Evolutionary conservation across 805 yeast species (phyloP).

Genomic region (Ogataea methanolica): DNA sequence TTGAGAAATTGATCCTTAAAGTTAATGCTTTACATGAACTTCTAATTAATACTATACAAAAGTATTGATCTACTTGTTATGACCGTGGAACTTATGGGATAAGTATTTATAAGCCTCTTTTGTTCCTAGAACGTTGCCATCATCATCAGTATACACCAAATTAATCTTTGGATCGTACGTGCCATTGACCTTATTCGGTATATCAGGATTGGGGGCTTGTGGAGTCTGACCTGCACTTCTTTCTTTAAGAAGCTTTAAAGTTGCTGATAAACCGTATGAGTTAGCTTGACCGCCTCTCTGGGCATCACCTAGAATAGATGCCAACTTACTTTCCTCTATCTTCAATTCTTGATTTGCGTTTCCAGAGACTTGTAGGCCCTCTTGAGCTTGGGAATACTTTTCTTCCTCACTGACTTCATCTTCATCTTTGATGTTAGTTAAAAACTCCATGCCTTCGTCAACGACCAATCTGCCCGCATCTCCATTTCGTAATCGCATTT

Average conservation of each 20-base stretch:
- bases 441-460: conserved; percentile 35
- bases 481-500: not conserved
- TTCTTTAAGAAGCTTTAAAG: conserved; percentile 29
- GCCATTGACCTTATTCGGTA: conserved; percentile 1
- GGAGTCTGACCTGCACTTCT: not conserved
- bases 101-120: conserved; percentile 75
- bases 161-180: conserved; percentile 45
- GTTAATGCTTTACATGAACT: not conserved
- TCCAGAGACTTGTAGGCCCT: too few relatives aligned
- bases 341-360: too few relatives aligned
- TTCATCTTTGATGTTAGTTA: conserved; percentile 22
- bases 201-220: not conserved
- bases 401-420: conserved; percentile 11
- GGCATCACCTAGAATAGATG: conserved; percentile 11
- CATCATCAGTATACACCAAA: conserved; percentile 58
- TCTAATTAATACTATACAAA: not conserved
- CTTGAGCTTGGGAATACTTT: conserved; percentile 23
- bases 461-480: conserved; percentile 20
- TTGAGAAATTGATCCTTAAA: too few relatives aligned
- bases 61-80: conserved; percentile 10
- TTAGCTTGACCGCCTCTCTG: conserved; percentile 1
- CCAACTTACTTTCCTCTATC: conserved; percentile 6
- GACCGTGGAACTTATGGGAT: conserved; percentile 77
- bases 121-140: conserved; percentile 52
- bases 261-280: conserved; percentile 32